Conservation (phyloP, 805 yeast species). For the Ogataea wickerhamii region DNA sequence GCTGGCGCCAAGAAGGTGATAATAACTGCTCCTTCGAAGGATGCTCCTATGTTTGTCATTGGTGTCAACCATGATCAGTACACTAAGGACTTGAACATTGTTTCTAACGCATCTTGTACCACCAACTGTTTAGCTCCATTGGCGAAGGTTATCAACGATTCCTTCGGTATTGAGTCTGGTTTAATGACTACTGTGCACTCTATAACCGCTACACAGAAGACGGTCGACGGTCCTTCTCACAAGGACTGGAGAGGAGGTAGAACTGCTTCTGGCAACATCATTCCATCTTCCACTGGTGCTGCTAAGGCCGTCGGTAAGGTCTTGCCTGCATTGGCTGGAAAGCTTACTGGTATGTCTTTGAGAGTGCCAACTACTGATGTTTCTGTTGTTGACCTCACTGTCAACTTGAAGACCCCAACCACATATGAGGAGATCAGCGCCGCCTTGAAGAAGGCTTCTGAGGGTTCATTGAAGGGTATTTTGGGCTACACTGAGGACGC, state of each 20-base stretch:
- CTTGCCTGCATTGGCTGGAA: slow-evolving; percentile 85
- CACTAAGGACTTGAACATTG: slow-evolving; percentile 68
- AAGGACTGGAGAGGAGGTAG: slow-evolving; percentile 99
- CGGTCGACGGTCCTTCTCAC: slow-evolving; percentile 95
- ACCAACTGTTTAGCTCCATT: slow-evolving; percentile 95
- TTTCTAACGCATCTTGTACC: slow-evolving; percentile 94
- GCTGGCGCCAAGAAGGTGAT: slow-evolving; percentile 95
- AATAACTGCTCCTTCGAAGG: slow-evolving; percentile 91
- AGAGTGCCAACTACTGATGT: slow-evolving; percentile 94
- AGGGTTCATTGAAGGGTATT: slow-evolving; percentile 75
- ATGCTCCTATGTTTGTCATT: slow-evolving; percentile 92
- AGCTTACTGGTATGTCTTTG: slow-evolving; percentile 90
- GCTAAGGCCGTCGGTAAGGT: slow-evolving; percentile 98
- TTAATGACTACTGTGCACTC: slow-evolving; percentile 96
- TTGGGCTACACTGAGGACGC: slow-evolving; percentile 90
- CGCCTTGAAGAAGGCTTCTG: slow-evolving; percentile 71
- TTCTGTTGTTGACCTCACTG: slow-evolving; percentile 90
- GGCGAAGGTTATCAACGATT: slow-evolving; percentile 84
- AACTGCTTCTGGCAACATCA: slow-evolving; percentile 93
- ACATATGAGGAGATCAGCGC: slow-evolving; percentile 81
- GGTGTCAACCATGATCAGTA: slow-evolving; percentile 86
- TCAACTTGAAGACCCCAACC: slow-evolving; percentile 70
- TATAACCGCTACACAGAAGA: slow-evolving; percentile 93
- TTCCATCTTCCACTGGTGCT: slow-evolving; percentile 95
- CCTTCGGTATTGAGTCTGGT: slow-evolving; percentile 85